These are phyloP conservation scores for Achaetomiella virescens DNA, from an alignment of 495 filamentous ascomycete species.

Conservation along the genomic window DNA sequence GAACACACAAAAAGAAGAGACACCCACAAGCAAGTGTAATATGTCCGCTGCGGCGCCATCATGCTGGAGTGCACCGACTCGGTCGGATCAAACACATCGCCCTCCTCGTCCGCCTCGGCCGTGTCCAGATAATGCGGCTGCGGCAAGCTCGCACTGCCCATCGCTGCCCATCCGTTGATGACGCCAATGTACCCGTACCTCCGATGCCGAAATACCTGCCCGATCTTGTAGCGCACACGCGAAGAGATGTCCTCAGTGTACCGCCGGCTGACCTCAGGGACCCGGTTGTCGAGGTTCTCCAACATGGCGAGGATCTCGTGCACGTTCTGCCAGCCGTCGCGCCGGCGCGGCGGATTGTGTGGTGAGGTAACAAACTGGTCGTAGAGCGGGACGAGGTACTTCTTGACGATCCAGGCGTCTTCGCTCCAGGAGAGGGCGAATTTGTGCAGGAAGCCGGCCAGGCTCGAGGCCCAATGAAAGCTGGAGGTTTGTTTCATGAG, in stretches of 20 bases:
- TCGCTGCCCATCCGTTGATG: conserved; percentile 79
- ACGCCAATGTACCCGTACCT: conserved; percentile 74
- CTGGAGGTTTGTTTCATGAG: conserved; percentile 49
- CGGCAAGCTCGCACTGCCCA: conserved; percentile 26
- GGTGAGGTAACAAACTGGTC: conserved; percentile 27
- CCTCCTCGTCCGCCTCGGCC: conserved; percentile 43
- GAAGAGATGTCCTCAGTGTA: conserved; percentile 34
- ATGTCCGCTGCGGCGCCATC: conserved; percentile 54
- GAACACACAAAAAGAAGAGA: conserved; percentile 5
- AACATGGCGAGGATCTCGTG: conserved; percentile 51
- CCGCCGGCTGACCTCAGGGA: conserved; percentile 48
- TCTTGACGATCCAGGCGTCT: conserved; percentile 60
- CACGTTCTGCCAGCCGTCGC: conserved; percentile 21
- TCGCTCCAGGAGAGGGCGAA: conserved; percentile 63
- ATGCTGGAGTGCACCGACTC: conserved; percentile 34
- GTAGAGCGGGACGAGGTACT: conserved; percentile 57
- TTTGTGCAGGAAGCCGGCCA: conserved; percentile 57
- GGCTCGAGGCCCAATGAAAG: conserved; percentile 39
- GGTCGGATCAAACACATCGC: conserved; percentile 49
- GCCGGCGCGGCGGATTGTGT: conserved; percentile 13
- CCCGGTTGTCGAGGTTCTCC: conserved; percentile 53
- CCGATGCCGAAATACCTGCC: conserved; percentile 77
- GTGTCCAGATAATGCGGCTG: conserved; percentile 30
- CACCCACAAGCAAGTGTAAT: conserved; percentile 79
- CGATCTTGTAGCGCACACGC: conserved; percentile 63